Evolutionary conservation across 805 yeast genomes (phyloP).

Genomic region (Vanderwaltozyma tropicalis): DNA sequence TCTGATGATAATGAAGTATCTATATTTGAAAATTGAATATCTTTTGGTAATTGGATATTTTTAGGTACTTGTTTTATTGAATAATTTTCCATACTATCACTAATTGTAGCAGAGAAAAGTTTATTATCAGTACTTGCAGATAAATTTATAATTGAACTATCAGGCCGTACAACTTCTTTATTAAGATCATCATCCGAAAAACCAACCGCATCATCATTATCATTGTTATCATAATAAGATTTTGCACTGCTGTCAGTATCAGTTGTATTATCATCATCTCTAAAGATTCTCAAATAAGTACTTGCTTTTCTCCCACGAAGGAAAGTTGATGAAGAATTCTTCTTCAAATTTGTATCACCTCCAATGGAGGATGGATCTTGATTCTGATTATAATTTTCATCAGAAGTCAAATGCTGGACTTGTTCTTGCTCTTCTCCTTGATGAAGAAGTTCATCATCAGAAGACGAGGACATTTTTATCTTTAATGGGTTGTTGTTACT

Average conservation of each 20-base stretch:
- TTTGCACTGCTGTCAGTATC: not conserved
- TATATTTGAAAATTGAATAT: not conserved
- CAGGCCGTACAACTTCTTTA: too few species aligned
- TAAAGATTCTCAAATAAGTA: constrained; percentile 25
- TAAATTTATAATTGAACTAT: too few species aligned
- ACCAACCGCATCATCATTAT: not conserved
- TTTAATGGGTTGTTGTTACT: too few species aligned
- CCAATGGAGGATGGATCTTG: not conserved
- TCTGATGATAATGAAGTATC: not conserved
- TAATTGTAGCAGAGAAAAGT: too few species aligned
- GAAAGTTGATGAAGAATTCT: constrained; percentile 7
- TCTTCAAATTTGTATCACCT: too few species aligned
- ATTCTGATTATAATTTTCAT: not conserved
- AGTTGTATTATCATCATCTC: constrained; percentile 9
- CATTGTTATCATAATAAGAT: not conserved
- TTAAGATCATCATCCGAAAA: too few species aligned
- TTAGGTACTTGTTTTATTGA: not conserved
- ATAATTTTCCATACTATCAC: not conserved
- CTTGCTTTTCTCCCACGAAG: constrained; percentile 29
- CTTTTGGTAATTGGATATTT: not conserved
- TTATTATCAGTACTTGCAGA: too few species aligned
- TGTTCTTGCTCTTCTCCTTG: not conserved
- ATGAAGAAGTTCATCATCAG: not conserved
- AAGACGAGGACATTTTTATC: too few species aligned
- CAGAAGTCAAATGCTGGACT: not conserved